Conservation (phyloP, 371 early-diverging fungal species). For the Apophysomyces variabilis region DNA sequence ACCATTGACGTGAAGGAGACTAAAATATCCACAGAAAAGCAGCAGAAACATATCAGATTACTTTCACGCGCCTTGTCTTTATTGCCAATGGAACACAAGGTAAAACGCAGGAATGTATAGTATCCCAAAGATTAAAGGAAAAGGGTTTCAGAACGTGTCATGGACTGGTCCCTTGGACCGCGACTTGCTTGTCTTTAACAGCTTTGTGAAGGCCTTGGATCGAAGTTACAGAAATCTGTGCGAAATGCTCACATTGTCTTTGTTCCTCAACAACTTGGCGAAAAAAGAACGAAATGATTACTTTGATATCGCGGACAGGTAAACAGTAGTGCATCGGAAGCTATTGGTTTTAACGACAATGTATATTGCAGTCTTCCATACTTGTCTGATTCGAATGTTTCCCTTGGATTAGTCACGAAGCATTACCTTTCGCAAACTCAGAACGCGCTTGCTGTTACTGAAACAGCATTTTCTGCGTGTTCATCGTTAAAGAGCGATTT, state of each 20-base stretch:
- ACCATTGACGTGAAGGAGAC: slow-evolving; percentile 23
- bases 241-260: slow-evolving; percentile 64
- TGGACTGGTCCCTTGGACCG: slow-evolving; percentile 75
- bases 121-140: neutral
- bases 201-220: slow-evolving; percentile 64
- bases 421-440: slow-evolving; percentile 45
- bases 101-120: slow-evolving; percentile 11
- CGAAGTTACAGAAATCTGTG: slow-evolving; percentile 65
- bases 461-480: slow-evolving; percentile 51
- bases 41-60: slow-evolving; percentile 45
- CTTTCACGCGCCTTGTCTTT: slow-evolving; percentile 64
- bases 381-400: slow-evolving; percentile 57
- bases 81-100: slow-evolving; percentile 53
- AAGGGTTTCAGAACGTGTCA: slow-evolving; percentile 38
- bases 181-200: slow-evolving; percentile 77
- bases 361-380: slow-evolving; percentile 53
- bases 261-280: slow-evolving; percentile 56
- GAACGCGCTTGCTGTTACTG: slow-evolving; percentile 36
- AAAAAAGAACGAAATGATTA: slow-evolving; percentile 59
- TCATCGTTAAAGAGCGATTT: slow-evolving; percentile 46
- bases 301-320: slow-evolving; percentile 56
- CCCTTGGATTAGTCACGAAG: slow-evolving; percentile 55
- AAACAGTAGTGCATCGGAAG: neutral
- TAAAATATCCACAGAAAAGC: slow-evolving; percentile 30
- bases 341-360: too few relatives aligned